Evolutionary conservation across 768 basidiomycete species (phyloP).

Genomic region (Leccinum longicurvipes): DNA sequence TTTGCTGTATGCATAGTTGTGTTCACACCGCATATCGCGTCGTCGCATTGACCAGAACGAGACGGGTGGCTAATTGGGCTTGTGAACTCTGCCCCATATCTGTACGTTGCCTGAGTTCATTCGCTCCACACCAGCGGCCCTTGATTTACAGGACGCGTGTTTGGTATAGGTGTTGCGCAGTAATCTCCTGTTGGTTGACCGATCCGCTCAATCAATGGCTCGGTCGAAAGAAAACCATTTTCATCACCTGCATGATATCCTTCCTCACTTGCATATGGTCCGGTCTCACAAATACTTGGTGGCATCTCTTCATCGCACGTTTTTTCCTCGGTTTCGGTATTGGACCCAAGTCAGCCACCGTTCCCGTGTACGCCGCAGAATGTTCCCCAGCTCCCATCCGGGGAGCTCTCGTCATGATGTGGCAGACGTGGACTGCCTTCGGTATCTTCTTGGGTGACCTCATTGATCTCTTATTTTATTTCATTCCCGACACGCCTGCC

Average conservation of each 20-base stretch:
- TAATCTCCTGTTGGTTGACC: constrained; percentile 61
- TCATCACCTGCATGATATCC: constrained; percentile 57
- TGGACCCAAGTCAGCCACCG: constrained; percentile 59
- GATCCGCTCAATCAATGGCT: constrained; percentile 65
- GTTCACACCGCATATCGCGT: neutral
- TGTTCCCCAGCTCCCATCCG: constrained; percentile 78
- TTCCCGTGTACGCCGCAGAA: constrained; percentile 70
- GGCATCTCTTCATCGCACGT: constrained; percentile 53
- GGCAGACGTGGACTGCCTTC: constrained; percentile 91
- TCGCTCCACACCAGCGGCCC: neutral
- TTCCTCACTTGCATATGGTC: constrained; percentile 54
- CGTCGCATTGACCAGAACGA: constrained; percentile 25
- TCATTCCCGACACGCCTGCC: constrained; percentile 44
- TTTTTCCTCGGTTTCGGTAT: constrained; percentile 46
- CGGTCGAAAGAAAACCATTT: constrained; percentile 61
- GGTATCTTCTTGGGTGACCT: constrained; percentile 75
- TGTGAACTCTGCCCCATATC: constrained; percentile 64
- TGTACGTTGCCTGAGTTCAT: constrained; percentile 30
- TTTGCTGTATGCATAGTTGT: neutral
- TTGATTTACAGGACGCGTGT: neutral
- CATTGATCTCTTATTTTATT: constrained; percentile 60
- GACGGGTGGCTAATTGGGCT: constrained; percentile 77
- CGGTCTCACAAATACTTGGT: constrained; percentile 53
- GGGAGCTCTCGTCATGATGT: constrained; percentile 89
- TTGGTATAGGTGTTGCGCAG: constrained; percentile 44